Conservation (phyloP, 805 yeast species). For the Hanseniaspora taiwanica region DNA sequence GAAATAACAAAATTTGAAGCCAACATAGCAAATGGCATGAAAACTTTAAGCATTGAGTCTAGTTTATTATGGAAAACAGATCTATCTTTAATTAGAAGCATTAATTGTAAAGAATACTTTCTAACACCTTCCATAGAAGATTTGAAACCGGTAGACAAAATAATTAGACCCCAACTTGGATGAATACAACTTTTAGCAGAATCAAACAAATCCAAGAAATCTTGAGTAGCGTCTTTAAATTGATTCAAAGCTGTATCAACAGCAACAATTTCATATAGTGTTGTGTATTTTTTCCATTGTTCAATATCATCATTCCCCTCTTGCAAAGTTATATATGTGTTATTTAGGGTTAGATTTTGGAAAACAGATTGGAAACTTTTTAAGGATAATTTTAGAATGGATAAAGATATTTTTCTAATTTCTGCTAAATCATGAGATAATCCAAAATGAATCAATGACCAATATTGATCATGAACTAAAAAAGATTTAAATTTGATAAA, state of each 20-base stretch:
- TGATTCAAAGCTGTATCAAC: constrained; percentile 81
- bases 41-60: constrained; percentile 24
- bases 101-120: constrained; percentile 41
- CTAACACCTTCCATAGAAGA: constrained; percentile 72
- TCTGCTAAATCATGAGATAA: constrained; percentile 47
- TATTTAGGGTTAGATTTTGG: too few relatives aligned
- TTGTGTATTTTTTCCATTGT: constrained; percentile 61
- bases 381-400: constrained; percentile 51
- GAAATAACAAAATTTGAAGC: constrained; percentile 43
- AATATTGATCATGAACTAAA: constrained; percentile 26
- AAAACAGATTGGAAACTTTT: constrained; percentile 24
- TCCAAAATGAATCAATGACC: constrained; percentile 46
- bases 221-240: constrained; percentile 60
- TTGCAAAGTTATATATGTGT: too few relatives aligned
- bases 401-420: constrained; percentile 51
- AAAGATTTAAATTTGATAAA: constrained; percentile 7
- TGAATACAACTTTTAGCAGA: constrained; percentile 36
- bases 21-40: constrained; percentile 47
- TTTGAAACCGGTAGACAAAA: constrained; percentile 63
- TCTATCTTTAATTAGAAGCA: constrained; percentile 40
- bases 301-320: too few relatives aligned
- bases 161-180: constrained; percentile 56
- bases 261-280: constrained; percentile 68
- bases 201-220: constrained; percentile 40
- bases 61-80: constrained; percentile 33